phyloP scores from a whole-genome alignment of 768 basidiomycete genomes.

The Auricularia sp. region DNA sequence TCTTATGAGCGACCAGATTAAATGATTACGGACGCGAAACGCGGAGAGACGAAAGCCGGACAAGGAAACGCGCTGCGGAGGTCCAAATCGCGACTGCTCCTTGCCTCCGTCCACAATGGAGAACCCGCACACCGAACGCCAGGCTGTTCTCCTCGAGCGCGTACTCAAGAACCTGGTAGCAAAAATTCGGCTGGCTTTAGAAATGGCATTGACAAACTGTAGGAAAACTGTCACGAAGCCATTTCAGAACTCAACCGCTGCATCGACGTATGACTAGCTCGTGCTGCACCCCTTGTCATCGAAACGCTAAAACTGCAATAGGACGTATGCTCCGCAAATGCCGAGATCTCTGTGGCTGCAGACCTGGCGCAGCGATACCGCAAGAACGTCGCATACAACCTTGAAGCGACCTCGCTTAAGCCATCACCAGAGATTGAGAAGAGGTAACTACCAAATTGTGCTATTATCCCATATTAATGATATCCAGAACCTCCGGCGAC shows the following conservation, averaged over 20 bases:
- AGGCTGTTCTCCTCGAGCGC: conserved; percentile 81
- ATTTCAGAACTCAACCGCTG: conserved; percentile 83
- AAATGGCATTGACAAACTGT: conserved; percentile 1
- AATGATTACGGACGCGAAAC: background rate
- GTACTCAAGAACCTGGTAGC: conserved; percentile 80
- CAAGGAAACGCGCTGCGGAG: background rate
- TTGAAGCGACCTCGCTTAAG: conserved; percentile 43
- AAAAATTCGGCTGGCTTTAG: conserved; percentile 14
- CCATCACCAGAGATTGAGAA: background rate
- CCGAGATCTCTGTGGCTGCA: conserved; percentile 68
- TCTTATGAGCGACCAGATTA: background rate
- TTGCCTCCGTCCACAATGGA: conserved; percentile 48
- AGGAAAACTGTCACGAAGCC: conserved; percentile 92
- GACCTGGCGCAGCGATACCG: conserved; percentile 80
- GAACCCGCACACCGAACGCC: conserved; percentile 89
- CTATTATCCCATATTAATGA: background rate
- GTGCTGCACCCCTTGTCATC: background rate
- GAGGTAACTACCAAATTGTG: background rate
- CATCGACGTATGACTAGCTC: conserved; percentile 49
- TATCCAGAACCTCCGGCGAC: background rate
- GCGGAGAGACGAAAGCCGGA: background rate
- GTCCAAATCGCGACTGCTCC: background rate
- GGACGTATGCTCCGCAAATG: conserved; percentile 75
- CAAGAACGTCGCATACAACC: conserved; percentile 87
- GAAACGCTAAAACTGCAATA: conserved; percentile 18